Evolutionary conservation across 805 yeast species (phyloP).

Genomic region (Barnettozyma pratensis): DNA sequence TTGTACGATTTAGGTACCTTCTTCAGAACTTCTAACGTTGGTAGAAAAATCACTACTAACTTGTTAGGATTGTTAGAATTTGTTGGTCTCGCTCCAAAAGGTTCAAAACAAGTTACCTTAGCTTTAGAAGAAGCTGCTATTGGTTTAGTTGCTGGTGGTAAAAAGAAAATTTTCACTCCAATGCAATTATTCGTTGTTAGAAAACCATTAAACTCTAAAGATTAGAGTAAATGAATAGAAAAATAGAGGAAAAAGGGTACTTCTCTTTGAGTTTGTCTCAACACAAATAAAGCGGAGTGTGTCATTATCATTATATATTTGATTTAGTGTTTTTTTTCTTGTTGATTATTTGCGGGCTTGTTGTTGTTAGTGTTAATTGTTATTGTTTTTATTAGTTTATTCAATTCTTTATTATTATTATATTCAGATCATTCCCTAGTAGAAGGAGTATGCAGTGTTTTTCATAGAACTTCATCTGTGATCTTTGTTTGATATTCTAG

Average conservation of each 20-base stretch:
- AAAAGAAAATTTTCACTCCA: constrained; percentile 86
- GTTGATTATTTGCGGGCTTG: no score
- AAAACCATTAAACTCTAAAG: constrained; percentile 53
- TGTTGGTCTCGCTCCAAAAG: constrained; percentile 87
- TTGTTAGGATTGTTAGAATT: constrained; percentile 79
- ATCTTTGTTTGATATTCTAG: no score
- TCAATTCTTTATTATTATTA: no score
- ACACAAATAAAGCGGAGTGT: no score
- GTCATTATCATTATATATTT: no score
- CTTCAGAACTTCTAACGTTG: constrained; percentile 81
- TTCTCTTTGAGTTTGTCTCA: no score
- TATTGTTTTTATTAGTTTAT: no score
- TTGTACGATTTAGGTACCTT: constrained; percentile 74
- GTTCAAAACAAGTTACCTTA: constrained; percentile 80
- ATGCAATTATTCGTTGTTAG: constrained; percentile 91
- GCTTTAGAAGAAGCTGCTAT: constrained; percentile 98
- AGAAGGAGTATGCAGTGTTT: no score
- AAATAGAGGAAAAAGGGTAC: not conserved
- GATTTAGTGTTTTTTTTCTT: no score
- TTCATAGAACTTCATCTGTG: no score
- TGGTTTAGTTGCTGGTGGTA: constrained; percentile 91
- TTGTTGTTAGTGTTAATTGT: no score
- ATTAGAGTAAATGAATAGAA: not conserved
- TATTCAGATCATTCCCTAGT: no score
- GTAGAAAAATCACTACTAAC: constrained; percentile 81